Evolutionary conservation across 169 alveolate genomes (phyloP).

Genomic region (Eimeria acervulina): DNA sequence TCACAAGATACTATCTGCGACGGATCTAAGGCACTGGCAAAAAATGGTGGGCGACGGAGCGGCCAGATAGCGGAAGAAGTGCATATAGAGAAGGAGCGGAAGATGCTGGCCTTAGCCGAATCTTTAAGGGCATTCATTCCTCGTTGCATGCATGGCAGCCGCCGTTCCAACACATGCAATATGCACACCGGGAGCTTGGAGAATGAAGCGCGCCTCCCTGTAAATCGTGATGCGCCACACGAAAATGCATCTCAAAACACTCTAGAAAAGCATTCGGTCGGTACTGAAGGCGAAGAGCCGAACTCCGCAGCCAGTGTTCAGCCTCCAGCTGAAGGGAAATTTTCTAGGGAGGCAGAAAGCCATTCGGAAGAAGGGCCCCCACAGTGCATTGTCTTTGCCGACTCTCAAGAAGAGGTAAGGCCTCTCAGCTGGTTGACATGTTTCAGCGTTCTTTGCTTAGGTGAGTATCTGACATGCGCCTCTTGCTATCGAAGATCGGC

Average conservation of each 20-base stretch:
- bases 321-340: background rate
- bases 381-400: constrained; percentile 77
- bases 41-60: background rate
- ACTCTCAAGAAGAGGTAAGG: constrained; percentile 74
- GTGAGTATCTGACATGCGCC: background rate
- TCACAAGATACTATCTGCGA: background rate
- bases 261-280: background rate
- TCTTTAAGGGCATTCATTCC: constrained; percentile 19
- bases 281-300: background rate
- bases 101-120: constrained; percentile 76
- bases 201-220: background rate
- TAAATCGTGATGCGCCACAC: background rate
- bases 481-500: background rate
- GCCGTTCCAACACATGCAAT: background rate
- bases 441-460: background rate
- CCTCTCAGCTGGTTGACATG: background rate
- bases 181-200: background rate
- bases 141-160: background rate
- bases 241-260: background rate
- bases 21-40: background rate
- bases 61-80: constrained; percentile 38
- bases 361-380: background rate
- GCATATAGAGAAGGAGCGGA: constrained; percentile 41
- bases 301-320: background rate
- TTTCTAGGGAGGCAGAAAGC: background rate